Conservation (phyloP, 306 rosid genomes). For the Comarum palustre region DNA sequence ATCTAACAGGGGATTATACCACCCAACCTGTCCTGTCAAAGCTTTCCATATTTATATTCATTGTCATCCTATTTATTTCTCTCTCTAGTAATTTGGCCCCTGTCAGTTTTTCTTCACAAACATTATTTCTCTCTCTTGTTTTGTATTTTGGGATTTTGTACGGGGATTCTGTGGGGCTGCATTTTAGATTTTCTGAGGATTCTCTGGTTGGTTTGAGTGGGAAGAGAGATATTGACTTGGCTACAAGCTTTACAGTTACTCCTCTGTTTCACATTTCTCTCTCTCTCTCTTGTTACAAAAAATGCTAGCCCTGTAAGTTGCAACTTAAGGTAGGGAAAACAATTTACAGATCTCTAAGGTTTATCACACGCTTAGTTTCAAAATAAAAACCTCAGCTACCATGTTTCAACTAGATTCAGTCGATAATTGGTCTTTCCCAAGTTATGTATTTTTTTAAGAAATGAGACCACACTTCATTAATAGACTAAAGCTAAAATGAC, state of each 20-base stretch:
- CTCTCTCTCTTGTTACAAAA: too few relatives aligned
- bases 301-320: not conserved
- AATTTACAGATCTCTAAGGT: too few relatives aligned
- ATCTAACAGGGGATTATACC: slow-evolving; percentile 58
- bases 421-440: too few relatives aligned
- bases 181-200: not conserved
- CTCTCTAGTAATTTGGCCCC: slow-evolving; percentile 24
- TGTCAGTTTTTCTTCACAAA: slow-evolving; percentile 13
- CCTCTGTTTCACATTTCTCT: not conserved
- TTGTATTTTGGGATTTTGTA: not conserved
- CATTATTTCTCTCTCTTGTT: slow-evolving; percentile 15
- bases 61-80: not conserved
- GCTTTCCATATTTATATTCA: slow-evolving; percentile 18
- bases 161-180: not conserved
- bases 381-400: not conserved
- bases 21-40: slow-evolving; percentile 55
- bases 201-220: not conserved
- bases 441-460: too few relatives aligned
- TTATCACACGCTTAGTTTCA: too few relatives aligned
- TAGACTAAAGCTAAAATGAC: too few relatives aligned
- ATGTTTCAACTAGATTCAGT: too few relatives aligned
- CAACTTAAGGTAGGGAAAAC: too few relatives aligned
- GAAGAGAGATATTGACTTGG: slow-evolving; percentile 2
- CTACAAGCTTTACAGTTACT: not conserved
- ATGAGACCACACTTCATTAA: too few relatives aligned